Percentiles rank a stretch among this genome's conserved stretches.
These are phyloP conservation scores for Backusella australiensis DNA, from an alignment of 192 early-diverging fungal genomes.

Conservation along the genomic window DNA sequence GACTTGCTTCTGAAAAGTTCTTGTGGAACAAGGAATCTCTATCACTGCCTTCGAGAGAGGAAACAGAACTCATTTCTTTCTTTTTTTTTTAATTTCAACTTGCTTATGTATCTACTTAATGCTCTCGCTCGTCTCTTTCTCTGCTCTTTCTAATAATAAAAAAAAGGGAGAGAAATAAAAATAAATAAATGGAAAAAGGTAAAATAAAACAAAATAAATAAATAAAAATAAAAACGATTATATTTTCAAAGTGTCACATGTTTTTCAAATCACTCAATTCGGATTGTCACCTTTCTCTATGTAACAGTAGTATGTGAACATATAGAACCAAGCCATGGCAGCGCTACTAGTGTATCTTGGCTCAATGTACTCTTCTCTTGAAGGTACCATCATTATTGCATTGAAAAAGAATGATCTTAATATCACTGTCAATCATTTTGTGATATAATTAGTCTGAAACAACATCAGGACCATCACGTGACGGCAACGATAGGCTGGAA, in stretches of 20 bases:
- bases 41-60: conserved; percentile 31
- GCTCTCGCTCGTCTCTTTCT: not conserved
- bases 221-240: not conserved
- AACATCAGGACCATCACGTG: no score
- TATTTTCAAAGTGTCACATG: not conserved
- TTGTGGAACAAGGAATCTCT: conserved; percentile 24
- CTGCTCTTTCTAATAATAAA: not conserved
- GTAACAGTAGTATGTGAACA: no score
- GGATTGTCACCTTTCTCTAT: no score
- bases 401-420: no score
- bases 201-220: not conserved
- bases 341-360: no score
- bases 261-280: no score
- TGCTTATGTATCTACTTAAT: not conserved
- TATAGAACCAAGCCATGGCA: no score
- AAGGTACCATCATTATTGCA: no score
- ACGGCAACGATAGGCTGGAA: no score
- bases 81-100: not conserved
- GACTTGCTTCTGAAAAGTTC: conserved; percentile 12
- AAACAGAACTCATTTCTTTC: conserved; percentile 26
- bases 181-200: not conserved
- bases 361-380: no score
- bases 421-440: no score
- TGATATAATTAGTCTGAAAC: no score
- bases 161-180: not conserved